Evolutionary conservation across 2,329 filamentous ascomycete genomes (phyloP).

Genomic region (Cladophialophora immunda): DNA sequence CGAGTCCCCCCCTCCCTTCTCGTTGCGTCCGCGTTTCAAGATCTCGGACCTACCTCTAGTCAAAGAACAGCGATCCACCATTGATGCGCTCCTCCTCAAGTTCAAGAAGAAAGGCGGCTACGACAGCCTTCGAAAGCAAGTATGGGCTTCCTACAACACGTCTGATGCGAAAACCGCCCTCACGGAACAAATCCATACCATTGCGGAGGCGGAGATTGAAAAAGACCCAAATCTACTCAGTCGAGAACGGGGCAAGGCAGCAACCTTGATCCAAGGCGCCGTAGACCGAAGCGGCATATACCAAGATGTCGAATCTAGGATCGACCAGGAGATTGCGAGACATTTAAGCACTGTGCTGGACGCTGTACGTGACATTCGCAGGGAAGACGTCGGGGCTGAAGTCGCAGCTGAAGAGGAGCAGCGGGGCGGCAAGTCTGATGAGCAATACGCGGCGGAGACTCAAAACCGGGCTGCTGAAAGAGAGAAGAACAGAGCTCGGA

Average conservation of each 20-base stretch:
- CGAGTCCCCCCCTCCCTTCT: slow-evolving; percentile 30
- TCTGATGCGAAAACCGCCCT: slow-evolving; percentile 64
- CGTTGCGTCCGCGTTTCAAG: slow-evolving; percentile 59
- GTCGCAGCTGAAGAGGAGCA: slow-evolving; percentile 61
- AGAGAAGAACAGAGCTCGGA: slow-evolving; percentile 53
- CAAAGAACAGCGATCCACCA: slow-evolving; percentile 64
- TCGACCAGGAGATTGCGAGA: slow-evolving; percentile 63
- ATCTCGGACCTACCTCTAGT: slow-evolving; percentile 68
- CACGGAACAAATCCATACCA: slow-evolving; percentile 60
- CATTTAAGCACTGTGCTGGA: slow-evolving; percentile 63
- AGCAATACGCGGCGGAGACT: slow-evolving; percentile 65
- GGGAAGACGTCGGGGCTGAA: slow-evolving; percentile 67
- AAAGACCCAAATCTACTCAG: slow-evolving; percentile 68
- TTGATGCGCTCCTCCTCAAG: slow-evolving; percentile 68
- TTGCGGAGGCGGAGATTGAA: slow-evolving; percentile 69
- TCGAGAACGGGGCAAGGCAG: slow-evolving; percentile 68
- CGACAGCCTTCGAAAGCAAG: slow-evolving; percentile 67
- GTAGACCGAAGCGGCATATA: slow-evolving; percentile 71
- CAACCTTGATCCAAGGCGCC: slow-evolving; percentile 69
- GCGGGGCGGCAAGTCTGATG: slow-evolving; percentile 67
- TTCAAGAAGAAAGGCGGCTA: slow-evolving; percentile 75
- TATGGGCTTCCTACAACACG: slow-evolving; percentile 65
- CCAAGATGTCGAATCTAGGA: slow-evolving; percentile 62
- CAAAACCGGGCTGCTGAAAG: slow-evolving; percentile 62
- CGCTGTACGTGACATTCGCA: slow-evolving; percentile 65